Evolutionary conservation across 139 green algal genomes (phyloP), one percentile per base, ranked within the genome.

Genomic region (Zygnema circumcarinatum): DNA sequence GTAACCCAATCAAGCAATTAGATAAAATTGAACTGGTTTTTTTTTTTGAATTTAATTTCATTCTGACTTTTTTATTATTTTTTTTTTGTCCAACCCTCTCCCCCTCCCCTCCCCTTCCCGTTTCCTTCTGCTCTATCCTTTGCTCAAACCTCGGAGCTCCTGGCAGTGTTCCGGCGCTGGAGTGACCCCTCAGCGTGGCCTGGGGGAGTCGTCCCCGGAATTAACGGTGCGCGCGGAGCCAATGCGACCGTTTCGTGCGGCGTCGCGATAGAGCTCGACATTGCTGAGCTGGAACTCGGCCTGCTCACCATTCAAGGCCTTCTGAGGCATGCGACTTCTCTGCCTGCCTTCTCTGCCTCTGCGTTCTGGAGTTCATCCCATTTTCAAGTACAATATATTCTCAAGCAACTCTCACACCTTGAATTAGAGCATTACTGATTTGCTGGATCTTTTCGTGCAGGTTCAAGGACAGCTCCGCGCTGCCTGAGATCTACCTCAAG

Each of bases 201-300:
- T 29, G 32, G 32, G 56, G 41, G 42, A 56, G 67, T 38, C 31
- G 78, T 85, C 32, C 78, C 78, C 21, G 78, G 78, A 72, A 67
- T 74, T 39, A n/a, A 35, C 3, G 40, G 33, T 1, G 32, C 38
- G 52, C 25, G 39, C 32, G 78, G 78, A 25, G 78, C 41, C 40
- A 76, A 85, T 67, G 78, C 41, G 38, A 85, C 78, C 29, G 31
- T 85, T 42, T 16, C 47, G 29, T 85, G 78, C n/a, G 78, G 78
- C 41, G 41, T 76, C 2, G 78, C 52, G 2, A 76, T 85, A 11
- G 35, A 79, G 35, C 41, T 85, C 31, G 78, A 85, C 41, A 35
- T 85, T 7, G 25, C 32, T 0, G 32, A 62, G 2, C n/a, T 81
- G 20, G 39, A 81, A 81, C n/a, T 52, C 41, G 29, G 39, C 31